phyloP scores from a whole-genome alignment of 768 basidiomycete species.

The Royoungia palumana region DNA sequence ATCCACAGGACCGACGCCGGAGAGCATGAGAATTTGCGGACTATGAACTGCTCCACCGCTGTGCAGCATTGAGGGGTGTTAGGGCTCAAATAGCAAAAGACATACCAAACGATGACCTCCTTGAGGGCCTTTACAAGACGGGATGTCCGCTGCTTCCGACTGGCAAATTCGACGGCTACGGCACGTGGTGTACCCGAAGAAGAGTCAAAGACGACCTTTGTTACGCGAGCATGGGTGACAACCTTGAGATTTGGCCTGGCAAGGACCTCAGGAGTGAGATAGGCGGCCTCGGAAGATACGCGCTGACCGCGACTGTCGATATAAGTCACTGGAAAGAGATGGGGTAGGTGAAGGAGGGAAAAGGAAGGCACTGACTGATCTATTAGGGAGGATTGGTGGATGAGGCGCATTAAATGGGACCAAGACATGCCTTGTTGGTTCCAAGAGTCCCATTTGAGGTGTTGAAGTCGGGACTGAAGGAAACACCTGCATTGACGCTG shows the following conservation, averaged over 20 bases:
- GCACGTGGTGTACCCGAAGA: slow-evolving; percentile 42
- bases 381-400: slow-evolving; percentile 9
- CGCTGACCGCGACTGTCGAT: slow-evolving; percentile 50
- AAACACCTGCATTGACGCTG: slow-evolving; percentile 49
- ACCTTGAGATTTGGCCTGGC: slow-evolving; percentile 64
- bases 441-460: slow-evolving; percentile 56
- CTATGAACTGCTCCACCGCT: slow-evolving; percentile 65
- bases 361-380: slow-evolving; percentile 39
- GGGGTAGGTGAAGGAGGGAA: not conserved
- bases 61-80: not conserved
- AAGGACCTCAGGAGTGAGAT: slow-evolving; percentile 63
- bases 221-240: slow-evolving; percentile 52
- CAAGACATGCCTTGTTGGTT: slow-evolving; percentile 49
- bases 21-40: slow-evolving; percentile 67
- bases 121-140: slow-evolving; percentile 46
- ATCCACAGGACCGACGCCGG: slow-evolving; percentile 69
- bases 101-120: slow-evolving; percentile 63
- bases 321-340: slow-evolving; percentile 55
- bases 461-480: slow-evolving; percentile 54
- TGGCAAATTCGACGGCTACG: slow-evolving; percentile 59
- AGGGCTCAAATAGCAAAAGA: not conserved
- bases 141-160: slow-evolving; percentile 18
- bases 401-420: not conserved
- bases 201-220: slow-evolving; percentile 53
- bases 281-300: slow-evolving; percentile 63